Percentiles rank a stretch among this genome's conserved stretches.
Evolutionary conservation across 768 basidiomycete species (phyloP).

Genomic region (Tylopilus cervinicoccineus): DNA sequence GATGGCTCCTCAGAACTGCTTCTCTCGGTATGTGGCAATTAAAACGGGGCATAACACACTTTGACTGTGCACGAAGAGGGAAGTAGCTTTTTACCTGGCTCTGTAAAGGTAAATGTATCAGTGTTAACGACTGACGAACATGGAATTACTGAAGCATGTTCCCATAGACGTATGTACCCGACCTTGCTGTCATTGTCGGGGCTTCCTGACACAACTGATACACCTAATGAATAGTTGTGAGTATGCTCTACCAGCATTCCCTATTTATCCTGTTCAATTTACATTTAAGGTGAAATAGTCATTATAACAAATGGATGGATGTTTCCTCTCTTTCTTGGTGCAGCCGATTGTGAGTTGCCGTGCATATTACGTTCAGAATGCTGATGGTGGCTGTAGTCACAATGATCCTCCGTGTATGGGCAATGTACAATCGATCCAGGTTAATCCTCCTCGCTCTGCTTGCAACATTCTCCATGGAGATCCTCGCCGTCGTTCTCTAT

Average conservation of each 20-base stretch:
- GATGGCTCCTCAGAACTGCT: neutral
- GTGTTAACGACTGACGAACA: too few relatives aligned
- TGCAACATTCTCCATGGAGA: neutral
- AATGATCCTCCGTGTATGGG: neutral
- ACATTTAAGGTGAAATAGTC: conserved; percentile 2
- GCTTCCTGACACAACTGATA: neutral
- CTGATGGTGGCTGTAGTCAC: neutral
- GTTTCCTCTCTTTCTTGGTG: neutral
- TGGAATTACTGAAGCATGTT: neutral
- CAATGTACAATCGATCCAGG: too few relatives aligned
- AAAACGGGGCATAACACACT: neutral
- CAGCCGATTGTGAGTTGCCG: neutral
- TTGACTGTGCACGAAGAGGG: neutral
- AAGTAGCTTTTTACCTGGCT: conserved; percentile 9
- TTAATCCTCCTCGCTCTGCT: neutral
- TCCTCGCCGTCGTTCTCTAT: neutral
- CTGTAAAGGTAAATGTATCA: conserved; percentile 6
- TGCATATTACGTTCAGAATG: neutral
- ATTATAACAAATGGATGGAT: neutral
- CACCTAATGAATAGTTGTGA: neutral
- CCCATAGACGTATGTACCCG: conserved; percentile 2
- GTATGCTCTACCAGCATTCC: neutral
- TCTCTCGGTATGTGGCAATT: neutral
- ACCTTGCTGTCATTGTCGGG: neutral
- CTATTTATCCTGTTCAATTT: too few relatives aligned